These are phyloP conservation scores for Danielozyma ontarioensis DNA, from an alignment of 805 yeast species.

Conservation along the genomic window DNA sequence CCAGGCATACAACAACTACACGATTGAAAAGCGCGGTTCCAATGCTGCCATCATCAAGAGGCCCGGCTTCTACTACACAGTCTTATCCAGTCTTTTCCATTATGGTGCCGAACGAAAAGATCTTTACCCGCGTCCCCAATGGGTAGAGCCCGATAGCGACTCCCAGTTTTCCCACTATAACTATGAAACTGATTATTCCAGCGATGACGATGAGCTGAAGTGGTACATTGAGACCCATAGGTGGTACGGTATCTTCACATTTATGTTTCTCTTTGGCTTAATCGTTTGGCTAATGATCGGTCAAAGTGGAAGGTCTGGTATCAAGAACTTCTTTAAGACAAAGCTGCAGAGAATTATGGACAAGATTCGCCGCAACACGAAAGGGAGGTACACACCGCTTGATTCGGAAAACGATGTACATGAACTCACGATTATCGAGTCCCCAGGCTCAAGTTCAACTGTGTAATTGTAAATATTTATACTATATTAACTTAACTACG, in stretches of 20 bases:
- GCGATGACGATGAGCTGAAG: conserved; percentile 29
- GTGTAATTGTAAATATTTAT: too few relatives aligned
- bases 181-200: conserved; percentile 24
- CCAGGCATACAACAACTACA: conserved; percentile 33
- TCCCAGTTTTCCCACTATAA: conserved; percentile 19
- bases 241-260: conserved; percentile 33
- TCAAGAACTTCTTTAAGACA: conserved; percentile 7
- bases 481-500: too few relatives aligned
- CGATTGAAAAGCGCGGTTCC: conserved; percentile 13
- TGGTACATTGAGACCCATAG: conserved; percentile 42
- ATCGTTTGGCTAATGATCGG: conserved; percentile 32
- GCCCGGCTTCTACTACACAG: conserved; percentile 47
- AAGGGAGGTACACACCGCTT: background rate
- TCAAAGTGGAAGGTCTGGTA: conserved; percentile 12
- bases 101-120: conserved; percentile 51
- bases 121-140: conserved; percentile 39
- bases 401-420: conserved; percentile 7
- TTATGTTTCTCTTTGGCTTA: conserved; percentile 18
- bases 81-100: conserved; percentile 42
- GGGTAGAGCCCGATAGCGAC: conserved; percentile 12
- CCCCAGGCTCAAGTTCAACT: too few relatives aligned
- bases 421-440: too few relatives aligned
- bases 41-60: conserved; percentile 8
- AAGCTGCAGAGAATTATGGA: background rate
- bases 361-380: background rate